A percentile compares a stretch with the other conserved stretches of the same genome.
These are phyloP conservation scores for Fusarium sublunatum DNA, from an alignment of 2,329 filamentous ascomycete species.

Conservation along the genomic window DNA sequence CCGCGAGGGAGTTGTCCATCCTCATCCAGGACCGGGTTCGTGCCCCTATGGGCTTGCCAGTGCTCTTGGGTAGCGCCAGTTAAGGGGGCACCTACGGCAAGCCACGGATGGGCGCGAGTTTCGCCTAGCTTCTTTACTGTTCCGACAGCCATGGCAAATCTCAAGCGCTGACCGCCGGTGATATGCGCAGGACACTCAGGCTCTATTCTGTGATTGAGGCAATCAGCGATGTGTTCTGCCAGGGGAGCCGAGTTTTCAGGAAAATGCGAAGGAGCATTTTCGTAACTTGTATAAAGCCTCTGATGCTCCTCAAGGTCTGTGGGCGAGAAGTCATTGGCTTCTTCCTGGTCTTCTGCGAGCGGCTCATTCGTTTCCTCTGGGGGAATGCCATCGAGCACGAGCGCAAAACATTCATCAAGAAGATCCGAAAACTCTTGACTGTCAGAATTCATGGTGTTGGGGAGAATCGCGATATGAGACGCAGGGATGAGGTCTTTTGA, in stretches of 20 bases:
- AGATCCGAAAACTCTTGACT: neutral
- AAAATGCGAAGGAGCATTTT: neutral
- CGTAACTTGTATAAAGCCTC: neutral
- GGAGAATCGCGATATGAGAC: neutral
- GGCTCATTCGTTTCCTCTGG: neutral
- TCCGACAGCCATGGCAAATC: neutral
- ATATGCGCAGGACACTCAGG: neutral
- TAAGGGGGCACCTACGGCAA: neutral
- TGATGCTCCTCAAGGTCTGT: neutral
- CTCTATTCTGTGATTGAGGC: neutral
- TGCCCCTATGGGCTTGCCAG: neutral
- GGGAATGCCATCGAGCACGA: neutral
- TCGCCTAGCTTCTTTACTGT: neutral
- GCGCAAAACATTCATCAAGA: neutral
- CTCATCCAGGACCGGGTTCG: no score
- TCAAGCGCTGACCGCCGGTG: neutral
- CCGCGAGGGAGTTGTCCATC: no score
- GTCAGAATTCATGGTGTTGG: neutral
- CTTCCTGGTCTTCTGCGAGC: neutral
- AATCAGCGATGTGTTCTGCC: constrained; percentile 2
- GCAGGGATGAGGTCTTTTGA: neutral
- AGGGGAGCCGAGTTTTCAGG: neutral
- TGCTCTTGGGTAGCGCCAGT: neutral
- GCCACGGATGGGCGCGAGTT: neutral
- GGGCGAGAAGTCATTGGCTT: neutral